A percentile compares a stretch with the other conserved stretches of the same genome.
Evolutionary conservation across 768 basidiomycete genomes (phyloP).

Genomic region (Serendipita vermifera): DNA sequence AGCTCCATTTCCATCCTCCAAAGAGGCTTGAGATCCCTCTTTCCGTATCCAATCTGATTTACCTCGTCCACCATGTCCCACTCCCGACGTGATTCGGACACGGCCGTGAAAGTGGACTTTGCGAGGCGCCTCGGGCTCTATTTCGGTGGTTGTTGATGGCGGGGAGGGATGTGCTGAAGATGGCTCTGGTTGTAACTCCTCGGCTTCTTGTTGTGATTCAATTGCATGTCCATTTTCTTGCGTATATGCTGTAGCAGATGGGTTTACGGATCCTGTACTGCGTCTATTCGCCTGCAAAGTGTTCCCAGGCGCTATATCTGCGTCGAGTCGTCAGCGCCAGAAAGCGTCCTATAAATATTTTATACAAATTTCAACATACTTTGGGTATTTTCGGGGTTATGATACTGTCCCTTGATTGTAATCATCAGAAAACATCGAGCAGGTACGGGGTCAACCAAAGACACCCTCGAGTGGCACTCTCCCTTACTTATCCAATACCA

Average conservation of each 20-base stretch:
- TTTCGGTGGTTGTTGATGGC: neutral
- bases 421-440: no score
- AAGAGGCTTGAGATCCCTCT: neutral
- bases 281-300: neutral
- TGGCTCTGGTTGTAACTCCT: constrained; percentile 15
- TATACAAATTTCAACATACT: no score
- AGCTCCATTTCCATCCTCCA: neutral
- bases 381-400: constrained; percentile 59
- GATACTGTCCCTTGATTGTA: constrained; percentile 91
- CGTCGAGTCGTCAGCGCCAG: no score
- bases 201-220: neutral
- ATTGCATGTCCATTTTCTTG: constrained; percentile 13
- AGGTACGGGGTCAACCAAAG: no score
- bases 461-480: no score
- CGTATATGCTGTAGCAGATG: constrained; percentile 11
- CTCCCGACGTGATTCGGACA: constrained; percentile 63
- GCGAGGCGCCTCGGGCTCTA: constrained; percentile 7
- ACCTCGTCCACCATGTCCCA: constrained; percentile 34
- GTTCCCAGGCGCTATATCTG: neutral
- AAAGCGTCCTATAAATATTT: no score
- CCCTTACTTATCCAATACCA: constrained; percentile 59
- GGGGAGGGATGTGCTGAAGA: neutral
- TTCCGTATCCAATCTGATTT: neutral
- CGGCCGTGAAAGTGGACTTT: constrained; percentile 56
- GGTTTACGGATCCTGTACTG: constrained; percentile 4